Conservation (phyloP, 305 asterid species). For the Fraxinus ornus region DNA sequence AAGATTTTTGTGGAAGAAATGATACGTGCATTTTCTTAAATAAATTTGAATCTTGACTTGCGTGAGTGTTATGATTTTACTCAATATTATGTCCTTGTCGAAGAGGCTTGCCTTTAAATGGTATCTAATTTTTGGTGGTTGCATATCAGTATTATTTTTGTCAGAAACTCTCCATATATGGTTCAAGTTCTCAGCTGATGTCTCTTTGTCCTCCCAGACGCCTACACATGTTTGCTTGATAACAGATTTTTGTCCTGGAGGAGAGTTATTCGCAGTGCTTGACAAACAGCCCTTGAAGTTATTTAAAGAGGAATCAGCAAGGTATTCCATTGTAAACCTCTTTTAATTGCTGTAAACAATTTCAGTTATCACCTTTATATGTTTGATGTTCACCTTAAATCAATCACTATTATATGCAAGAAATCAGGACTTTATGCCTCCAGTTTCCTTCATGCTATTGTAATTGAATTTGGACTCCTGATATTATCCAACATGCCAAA, state of each 20-base stretch:
- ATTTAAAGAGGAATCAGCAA: constrained; percentile 93
- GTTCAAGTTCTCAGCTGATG: constrained; percentile 34
- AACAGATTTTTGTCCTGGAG: constrained; percentile 94
- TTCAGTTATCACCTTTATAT: not conserved
- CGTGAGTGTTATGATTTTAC: not conserved
- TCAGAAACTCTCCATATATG: constrained; percentile 11
- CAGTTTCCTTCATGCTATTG: not conserved
- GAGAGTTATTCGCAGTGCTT: constrained; percentile 90
- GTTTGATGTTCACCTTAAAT: not conserved
- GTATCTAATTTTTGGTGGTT: not conserved
- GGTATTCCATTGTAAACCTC: constrained; percentile 43
- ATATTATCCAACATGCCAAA: not conserved
- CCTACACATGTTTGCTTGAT: constrained; percentile 95
- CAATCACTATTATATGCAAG: not conserved
- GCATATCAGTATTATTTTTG: constrained; percentile 11
- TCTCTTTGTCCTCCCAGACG: constrained; percentile 58
- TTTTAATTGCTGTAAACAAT: not conserved
- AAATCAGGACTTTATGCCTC: not conserved
- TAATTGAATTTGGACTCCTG: not conserved
- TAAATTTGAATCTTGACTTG: not conserved
- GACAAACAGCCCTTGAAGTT: constrained; percentile 95
- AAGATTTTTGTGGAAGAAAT: not conserved
- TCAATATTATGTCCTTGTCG: not conserved
- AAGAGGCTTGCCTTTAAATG: not conserved
- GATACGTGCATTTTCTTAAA: not conserved